Conservation (phyloP, 2,329 filamentous ascomycete species). For the Colletotrichum navitas region DNA sequence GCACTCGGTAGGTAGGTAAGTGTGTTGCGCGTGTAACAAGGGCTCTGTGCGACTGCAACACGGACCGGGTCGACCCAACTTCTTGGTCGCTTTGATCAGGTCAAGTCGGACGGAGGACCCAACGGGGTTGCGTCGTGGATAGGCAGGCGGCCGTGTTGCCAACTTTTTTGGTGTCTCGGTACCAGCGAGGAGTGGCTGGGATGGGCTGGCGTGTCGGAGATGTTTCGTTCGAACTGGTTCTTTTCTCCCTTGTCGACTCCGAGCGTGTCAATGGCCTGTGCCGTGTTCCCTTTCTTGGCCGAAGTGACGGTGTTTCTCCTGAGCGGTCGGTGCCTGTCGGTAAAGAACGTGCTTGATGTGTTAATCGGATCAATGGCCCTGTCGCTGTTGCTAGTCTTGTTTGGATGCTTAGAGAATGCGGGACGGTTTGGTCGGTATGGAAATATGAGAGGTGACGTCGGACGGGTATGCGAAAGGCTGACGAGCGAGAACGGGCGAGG, state of each 20-base stretch:
- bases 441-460: slow-evolving; percentile 15
- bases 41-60: slow-evolving; percentile 34
- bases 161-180: slow-evolving; percentile 30
- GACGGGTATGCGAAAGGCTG: neutral
- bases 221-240: slow-evolving; percentile 24
- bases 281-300: slow-evolving; percentile 2
- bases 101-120: slow-evolving; percentile 38
- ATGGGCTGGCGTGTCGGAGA: slow-evolving; percentile 30
- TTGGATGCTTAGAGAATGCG: slow-evolving; percentile 21
- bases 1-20: neutral
- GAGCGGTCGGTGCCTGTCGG: slow-evolving; percentile 8
- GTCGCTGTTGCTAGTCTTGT: slow-evolving; percentile 28
- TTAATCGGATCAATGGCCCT: slow-evolving; percentile 13
- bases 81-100: slow-evolving; percentile 29
- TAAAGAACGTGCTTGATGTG: slow-evolving; percentile 16
- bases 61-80: slow-evolving; percentile 38
- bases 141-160: slow-evolving; percentile 28
- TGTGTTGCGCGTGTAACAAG: slow-evolving; percentile 27
- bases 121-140: slow-evolving; percentile 30
- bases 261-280: neutral
- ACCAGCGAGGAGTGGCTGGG: slow-evolving; percentile 23
- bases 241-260: slow-evolving; percentile 24
- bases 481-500: slow-evolving; percentile 10
- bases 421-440: neutral
- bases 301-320: slow-evolving; percentile 19